phyloP scores from a whole-genome alignment of 495 filamentous ascomycete genomes.

The Cercophora scortea region DNA sequence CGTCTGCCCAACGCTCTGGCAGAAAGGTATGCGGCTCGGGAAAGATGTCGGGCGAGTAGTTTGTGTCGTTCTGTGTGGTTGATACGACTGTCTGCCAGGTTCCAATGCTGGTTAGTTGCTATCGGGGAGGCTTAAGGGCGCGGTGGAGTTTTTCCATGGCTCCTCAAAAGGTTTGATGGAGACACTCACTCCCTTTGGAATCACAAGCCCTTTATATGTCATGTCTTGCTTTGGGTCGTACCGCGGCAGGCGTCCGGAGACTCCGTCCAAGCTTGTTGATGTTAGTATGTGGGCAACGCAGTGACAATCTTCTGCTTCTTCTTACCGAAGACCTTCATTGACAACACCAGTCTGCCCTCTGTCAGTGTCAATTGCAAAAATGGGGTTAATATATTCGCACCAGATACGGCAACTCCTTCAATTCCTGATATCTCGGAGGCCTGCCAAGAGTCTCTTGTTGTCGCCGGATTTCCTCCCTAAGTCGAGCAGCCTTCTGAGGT shows the following conservation, averaged over 20 bases:
- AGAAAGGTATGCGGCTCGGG: slow-evolving; percentile 28
- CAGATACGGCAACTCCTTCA: slow-evolving; percentile 22
- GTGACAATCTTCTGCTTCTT: not conserved
- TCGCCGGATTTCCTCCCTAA: slow-evolving; percentile 20
- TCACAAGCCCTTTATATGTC: slow-evolving; percentile 24
- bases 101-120: no score
- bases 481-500: slow-evolving; percentile 12
- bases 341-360: slow-evolving; percentile 1
- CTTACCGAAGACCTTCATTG: slow-evolving; percentile 4
- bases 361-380: not conserved
- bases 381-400: not conserved
- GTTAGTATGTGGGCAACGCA: not conserved
- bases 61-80: slow-evolving; percentile 19
- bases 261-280: not conserved
- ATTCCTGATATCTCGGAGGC: slow-evolving; percentile 10
- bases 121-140: no score
- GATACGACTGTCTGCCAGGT: slow-evolving; percentile 5
- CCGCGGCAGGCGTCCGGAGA: slow-evolving; percentile 4
- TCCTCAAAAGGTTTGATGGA: not conserved
- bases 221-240: slow-evolving; percentile 5
- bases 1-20: slow-evolving; percentile 40
- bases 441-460: slow-evolving; percentile 10
- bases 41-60: slow-evolving; percentile 32
- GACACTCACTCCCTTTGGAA: slow-evolving; percentile 17
- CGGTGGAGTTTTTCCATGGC: no score